These are phyloP conservation scores for Nepenthes mirabilis DNA, from an alignment of 148 eudicot species.

Conservation along the genomic window DNA sequence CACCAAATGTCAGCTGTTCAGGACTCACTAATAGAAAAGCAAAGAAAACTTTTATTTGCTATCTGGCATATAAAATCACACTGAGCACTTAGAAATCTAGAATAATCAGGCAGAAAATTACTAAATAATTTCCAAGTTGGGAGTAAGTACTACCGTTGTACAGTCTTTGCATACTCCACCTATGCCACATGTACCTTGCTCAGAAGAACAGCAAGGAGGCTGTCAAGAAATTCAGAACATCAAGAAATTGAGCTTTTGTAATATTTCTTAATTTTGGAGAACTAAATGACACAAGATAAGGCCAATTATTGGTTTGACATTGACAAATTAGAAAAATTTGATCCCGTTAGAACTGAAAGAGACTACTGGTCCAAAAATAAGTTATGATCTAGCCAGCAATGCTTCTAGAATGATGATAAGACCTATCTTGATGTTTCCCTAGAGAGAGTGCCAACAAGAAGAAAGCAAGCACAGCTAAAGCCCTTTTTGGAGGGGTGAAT, in stretches of 20 bases:
- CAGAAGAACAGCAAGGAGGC: constrained; percentile 92
- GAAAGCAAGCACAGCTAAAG: too few relatives aligned
- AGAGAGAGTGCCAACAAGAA: too few relatives aligned
- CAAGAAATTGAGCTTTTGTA: constrained; percentile 3
- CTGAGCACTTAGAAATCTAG: not conserved
- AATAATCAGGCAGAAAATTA: constrained; percentile 4
- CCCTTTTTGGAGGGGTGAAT: too few relatives aligned
- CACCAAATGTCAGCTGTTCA: constrained; percentile 15
- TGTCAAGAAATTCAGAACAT: constrained; percentile 23
- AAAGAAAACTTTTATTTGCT: not conserved
- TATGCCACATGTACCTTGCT: constrained; percentile 45
- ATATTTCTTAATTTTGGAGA: not conserved
- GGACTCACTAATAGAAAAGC: not conserved
- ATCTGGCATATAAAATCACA: not conserved
- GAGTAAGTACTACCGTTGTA: constrained; percentile 61
- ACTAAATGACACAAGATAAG: not conserved
- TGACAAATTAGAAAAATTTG: too few relatives aligned
- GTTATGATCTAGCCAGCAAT: too few relatives aligned
- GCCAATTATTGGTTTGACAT: too few relatives aligned
- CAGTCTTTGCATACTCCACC: constrained; percentile 77
- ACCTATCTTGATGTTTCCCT: not conserved
- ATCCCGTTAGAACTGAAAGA: too few relatives aligned
- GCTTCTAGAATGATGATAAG: not conserved
- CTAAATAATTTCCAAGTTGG: not conserved
- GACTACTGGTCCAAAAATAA: too few relatives aligned